Conservation (phyloP, 2,329 filamentous ascomycete species). For the Nothophoma quercina region DNA sequence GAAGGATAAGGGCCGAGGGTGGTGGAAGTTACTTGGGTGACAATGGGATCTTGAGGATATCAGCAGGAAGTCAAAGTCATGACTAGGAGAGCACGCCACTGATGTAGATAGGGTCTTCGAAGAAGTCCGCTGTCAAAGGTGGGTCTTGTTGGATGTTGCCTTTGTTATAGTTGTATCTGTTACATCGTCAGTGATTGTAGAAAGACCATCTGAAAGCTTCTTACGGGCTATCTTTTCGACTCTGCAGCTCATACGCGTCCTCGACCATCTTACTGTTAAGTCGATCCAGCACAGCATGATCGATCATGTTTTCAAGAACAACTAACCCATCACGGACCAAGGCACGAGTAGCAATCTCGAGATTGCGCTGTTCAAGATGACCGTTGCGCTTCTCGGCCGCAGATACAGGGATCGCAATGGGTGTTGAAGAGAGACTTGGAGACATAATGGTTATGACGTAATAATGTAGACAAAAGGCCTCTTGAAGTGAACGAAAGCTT, state of each 20-base stretch:
- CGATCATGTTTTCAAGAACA: conserved; percentile 45
- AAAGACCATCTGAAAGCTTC: neutral
- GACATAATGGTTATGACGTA: conserved; percentile 18
- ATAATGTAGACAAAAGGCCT: neutral
- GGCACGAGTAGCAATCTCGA: conserved; percentile 56
- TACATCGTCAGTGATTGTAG: neutral
- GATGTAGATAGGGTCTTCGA: conserved; percentile 56
- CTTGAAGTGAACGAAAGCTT: neutral
- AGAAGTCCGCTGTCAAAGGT: conserved; percentile 56
- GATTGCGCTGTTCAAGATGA: conserved; percentile 55
- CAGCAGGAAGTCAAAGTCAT: conserved; percentile 15
- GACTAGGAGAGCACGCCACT: conserved; percentile 51
- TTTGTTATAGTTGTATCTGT: conserved; percentile 67
- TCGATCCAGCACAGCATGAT: conserved; percentile 59
- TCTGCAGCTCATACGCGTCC: conserved; percentile 62
- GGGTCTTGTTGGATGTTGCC: conserved; percentile 70
- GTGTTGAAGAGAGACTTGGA: conserved; percentile 28
- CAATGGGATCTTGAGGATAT: conserved; percentile 57
- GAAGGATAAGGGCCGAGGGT: conserved; percentile 44
- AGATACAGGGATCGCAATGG: conserved; percentile 52
- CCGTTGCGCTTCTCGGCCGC: conserved; percentile 51
- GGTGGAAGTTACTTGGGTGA: conserved; percentile 63
- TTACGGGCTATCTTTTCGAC: conserved; percentile 57
- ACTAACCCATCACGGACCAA: conserved; percentile 45
- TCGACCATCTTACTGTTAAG: conserved; percentile 67